Evolutionary conservation across 179 eudicot species (phyloP).

Genomic region (Spergularia azorica): DNA sequence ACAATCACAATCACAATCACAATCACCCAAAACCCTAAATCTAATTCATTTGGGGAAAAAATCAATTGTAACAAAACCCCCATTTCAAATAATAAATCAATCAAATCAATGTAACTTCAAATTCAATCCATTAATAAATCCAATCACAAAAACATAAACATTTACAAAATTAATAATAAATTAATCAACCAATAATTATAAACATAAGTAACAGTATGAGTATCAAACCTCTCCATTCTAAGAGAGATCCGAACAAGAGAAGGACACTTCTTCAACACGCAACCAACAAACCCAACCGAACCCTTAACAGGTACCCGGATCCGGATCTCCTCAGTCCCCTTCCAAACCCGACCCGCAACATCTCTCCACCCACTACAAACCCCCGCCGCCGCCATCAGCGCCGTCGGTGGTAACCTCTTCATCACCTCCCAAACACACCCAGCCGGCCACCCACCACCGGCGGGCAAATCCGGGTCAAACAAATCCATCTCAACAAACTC

Average conservation of each 20-base stretch:
- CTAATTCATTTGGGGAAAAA: too few relatives aligned
- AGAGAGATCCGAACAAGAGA: conserved; percentile 68
- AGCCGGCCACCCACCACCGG: conserved; percentile 45
- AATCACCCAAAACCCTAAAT: too few relatives aligned
- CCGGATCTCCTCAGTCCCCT: conserved; percentile 73
- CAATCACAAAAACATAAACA: not conserved
- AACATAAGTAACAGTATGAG: too few relatives aligned
- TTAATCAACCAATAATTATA: too few relatives aligned
- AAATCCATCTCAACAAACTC: conserved; percentile 8
- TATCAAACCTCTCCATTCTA: conserved; percentile 74
- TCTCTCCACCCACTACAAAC: conserved; percentile 91
- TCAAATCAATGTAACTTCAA: too few relatives aligned
- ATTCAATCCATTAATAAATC: not conserved
- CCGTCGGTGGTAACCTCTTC: conserved; percentile 64
- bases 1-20: too few relatives aligned
- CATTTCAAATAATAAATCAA: too few relatives aligned
- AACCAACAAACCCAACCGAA: conserved; percentile 62
- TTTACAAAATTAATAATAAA: too few relatives aligned
- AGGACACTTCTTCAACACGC: conserved; percentile 69
- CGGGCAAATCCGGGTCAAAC: conserved; percentile 36
- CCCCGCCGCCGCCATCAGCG: conserved; percentile 63
- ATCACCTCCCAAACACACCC: conserved; percentile 71
- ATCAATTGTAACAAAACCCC: too few relatives aligned
- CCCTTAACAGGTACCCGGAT: conserved; percentile 68
- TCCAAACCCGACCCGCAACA: conserved; percentile 57